Evolutionary conservation across 768 basidiomycete species (phyloP).

Genomic region (Imleria badia): DNA sequence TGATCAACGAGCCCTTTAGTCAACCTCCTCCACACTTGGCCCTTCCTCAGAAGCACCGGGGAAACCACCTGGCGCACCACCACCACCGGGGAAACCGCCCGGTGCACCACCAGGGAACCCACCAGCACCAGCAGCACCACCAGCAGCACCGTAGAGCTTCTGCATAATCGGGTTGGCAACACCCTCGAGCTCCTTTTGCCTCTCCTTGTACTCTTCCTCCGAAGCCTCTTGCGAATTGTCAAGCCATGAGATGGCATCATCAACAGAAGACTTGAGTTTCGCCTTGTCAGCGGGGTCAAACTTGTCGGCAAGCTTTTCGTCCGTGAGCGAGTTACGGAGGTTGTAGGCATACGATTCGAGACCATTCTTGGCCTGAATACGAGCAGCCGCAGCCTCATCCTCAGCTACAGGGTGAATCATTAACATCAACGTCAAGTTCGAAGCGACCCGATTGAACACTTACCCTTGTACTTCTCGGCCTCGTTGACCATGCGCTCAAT

Average conservation of each 20-base stretch:
- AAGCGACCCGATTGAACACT: slow-evolving; percentile 17
- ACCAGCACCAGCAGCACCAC: slow-evolving; percentile 46
- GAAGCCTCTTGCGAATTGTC: too few relatives aligned
- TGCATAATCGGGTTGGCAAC: slow-evolving; percentile 78
- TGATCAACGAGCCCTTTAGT: slow-evolving; percentile 43
- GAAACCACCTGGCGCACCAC: slow-evolving; percentile 70
- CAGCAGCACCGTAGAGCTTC: slow-evolving; percentile 63
- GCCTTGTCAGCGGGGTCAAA: slow-evolving; percentile 84
- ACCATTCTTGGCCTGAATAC: too few relatives aligned
- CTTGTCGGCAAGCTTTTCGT: too few relatives aligned
- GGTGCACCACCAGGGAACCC: slow-evolving; percentile 60
- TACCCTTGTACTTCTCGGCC: slow-evolving; percentile 89
- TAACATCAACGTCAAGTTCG: too few relatives aligned
- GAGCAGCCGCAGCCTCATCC: too few relatives aligned
- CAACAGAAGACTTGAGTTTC: slow-evolving; percentile 77
- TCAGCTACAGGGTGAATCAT: too few relatives aligned
- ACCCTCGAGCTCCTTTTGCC: slow-evolving; percentile 90
- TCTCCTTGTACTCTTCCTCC: slow-evolving; percentile 91
- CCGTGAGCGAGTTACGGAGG: too few relatives aligned
- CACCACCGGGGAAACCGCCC: slow-evolving; percentile 51
- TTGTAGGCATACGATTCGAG: too few relatives aligned
- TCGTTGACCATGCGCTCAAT: slow-evolving; percentile 97
- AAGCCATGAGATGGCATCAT: slow-evolving; percentile 80
- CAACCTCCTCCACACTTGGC: slow-evolving; percentile 90
- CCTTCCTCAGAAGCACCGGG: slow-evolving; percentile 75